A percentile compares a stretch with the other conserved stretches of the same genome.
Conservation (phyloP, 2,329 filamentous ascomycete species). For the Leptographium radiaticola region DNA sequence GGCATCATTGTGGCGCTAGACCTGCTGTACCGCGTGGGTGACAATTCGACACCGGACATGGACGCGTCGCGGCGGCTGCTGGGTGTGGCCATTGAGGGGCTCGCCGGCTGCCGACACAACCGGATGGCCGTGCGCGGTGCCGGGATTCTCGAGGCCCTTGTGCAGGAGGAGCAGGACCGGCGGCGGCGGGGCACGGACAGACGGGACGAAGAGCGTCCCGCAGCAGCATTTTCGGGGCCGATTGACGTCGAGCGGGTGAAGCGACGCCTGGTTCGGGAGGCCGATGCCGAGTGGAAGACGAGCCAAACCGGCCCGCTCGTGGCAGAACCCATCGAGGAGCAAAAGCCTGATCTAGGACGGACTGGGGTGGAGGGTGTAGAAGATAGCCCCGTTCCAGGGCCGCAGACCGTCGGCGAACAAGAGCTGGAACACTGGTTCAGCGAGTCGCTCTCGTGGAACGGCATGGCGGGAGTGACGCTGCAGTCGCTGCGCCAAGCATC, state of each 20-base stretch:
- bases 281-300: no score
- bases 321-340: no score
- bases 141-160: not conserved
- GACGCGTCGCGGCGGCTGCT: not conserved
- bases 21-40: not conserved
- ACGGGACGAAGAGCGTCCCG: not conserved
- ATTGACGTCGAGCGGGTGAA: no score
- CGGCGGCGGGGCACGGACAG: not conserved
- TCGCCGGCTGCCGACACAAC: not conserved
- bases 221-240: not conserved
- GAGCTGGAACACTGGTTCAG: not conserved
- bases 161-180: not conserved
- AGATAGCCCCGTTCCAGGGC: not conserved
- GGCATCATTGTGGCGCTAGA: not conserved
- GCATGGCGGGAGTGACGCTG: not conserved
- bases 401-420: not conserved
- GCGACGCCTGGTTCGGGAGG: no score
- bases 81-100: not conserved
- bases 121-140: not conserved
- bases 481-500: not conserved
- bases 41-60: not conserved
- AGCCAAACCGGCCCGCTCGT: no score
- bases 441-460: not conserved
- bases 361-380: no score
- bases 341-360: no score